Base-by-base conservation (phyloP, 768 basidiomycete genomes). In the Rhizopogon salebrosus region DNA sequence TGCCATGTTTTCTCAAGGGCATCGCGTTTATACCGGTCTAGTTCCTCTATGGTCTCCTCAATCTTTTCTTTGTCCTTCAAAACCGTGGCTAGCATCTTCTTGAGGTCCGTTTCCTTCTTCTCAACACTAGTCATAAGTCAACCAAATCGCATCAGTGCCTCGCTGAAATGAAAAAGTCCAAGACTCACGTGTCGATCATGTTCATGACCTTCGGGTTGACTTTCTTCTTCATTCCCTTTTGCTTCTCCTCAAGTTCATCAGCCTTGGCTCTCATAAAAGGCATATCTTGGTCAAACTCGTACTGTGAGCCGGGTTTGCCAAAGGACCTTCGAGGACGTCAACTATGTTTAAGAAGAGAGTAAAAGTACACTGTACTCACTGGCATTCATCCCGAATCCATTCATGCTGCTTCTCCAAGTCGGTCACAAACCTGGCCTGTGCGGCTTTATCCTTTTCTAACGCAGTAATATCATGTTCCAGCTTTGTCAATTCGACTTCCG, bases 1-100 rank as follows among this genome's bases (percentile, higher is more conserved):
- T 88, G 83, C 95, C 97, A 99, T 0, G 95, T 98, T 72, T 88
- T 95, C 67, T 84, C 82, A 48, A 98, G 74, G 0, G 97, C 92
- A 58, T 95, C 94, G 26, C 89, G 82, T 73, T 99, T 99, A 69
- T 95, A 93, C 43, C 84, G 79, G 66, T 98, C 95, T 9, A 98
- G 82, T 64, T 97, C 90, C 27, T 82, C 85, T 55, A 99, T 95
- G 0, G 94, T 98, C 52, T 85, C 82, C 61, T 97, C 92, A 46
- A 99, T 98, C 75, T 95, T 98, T 59, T 84, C 75, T 68, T 95
- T 95, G 70, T 99, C 97, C 62, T 89, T 87, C 63, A 92, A 69
- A 0, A 98, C 94, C 3, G 87, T 91, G 2, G 78, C 65, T 66
- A 98, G 77, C 82, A 90, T 98, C 75, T 90, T 93, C 68, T 83